Evolutionary conservation across 108 stramenopile genomes (phyloP).

Genomic region (Cyclotella baltica): DNA sequence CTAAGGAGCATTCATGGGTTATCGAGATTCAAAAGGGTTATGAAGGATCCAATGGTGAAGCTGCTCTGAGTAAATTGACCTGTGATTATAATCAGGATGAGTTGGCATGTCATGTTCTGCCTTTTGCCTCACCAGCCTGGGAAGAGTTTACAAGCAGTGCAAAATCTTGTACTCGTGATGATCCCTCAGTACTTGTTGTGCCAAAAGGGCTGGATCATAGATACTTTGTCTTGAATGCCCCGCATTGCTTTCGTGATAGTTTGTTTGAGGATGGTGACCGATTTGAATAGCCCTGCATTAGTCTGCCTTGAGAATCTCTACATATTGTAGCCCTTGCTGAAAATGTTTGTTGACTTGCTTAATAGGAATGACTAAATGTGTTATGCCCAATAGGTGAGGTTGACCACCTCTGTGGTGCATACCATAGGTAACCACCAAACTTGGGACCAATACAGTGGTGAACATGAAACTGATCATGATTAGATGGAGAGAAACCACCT

Average conservation of each 20-base stretch:
- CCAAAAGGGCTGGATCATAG: slow-evolving; percentile 79
- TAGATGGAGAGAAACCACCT: too few species aligned
- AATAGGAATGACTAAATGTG: too few species aligned
- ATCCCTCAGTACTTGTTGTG: slow-evolving; percentile 28
- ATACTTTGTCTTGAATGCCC: slow-evolving; percentile 81
- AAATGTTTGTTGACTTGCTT: too few species aligned
- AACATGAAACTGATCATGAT: too few species aligned
- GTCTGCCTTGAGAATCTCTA: too few species aligned
- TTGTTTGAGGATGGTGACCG: slow-evolving; percentile 14
- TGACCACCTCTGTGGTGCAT: too few species aligned
- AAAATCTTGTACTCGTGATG: not conserved
- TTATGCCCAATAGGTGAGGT: too few species aligned
- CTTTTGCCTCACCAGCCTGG: slow-evolving; percentile 76
- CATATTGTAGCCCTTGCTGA: too few species aligned
- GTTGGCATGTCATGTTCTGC: slow-evolving; percentile 24
- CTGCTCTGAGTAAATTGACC: too few species aligned
- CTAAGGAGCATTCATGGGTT: slow-evolving; percentile 76
- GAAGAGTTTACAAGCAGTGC: slow-evolving; percentile 45
- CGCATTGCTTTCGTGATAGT: slow-evolving; percentile 70
- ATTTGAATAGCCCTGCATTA: too few species aligned
- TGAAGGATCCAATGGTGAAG: not conserved
- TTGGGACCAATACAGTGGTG: too few species aligned
- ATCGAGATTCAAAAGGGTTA: slow-evolving; percentile 40
- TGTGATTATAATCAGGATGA: slow-evolving; percentile 2
- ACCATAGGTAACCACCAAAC: too few species aligned